Base-by-base conservation (phyloP, 73 alveolate genomes). In the Stentor roeselii region DNA sequence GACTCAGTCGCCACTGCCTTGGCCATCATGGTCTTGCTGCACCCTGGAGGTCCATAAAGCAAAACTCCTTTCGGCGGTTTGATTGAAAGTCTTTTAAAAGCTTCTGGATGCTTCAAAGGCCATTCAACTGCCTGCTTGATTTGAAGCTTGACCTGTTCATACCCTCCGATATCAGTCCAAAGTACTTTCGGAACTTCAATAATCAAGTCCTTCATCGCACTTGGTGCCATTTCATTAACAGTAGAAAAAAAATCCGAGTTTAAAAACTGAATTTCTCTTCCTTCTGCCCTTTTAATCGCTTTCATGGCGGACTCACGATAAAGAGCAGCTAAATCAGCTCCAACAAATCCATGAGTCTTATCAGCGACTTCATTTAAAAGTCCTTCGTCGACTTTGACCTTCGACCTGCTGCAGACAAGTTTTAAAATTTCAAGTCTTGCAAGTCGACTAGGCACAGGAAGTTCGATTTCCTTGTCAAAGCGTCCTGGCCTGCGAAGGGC, bases 41-140 rank as follows among this genome's bases (percentile, higher is more conserved):
- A 98, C 36, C 99, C 99, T 1, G 99, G 99, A 27, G 99, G 99
- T 15, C 99, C 99, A 86, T 98, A 96, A 35, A 98, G 94, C 59
- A 98, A 89, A 60, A 98, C 96, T 21, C 99, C 99, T 40, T 95
- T 91, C 3, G 99, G 99, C 6, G 99, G 99, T 42, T 92, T 93
- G 40, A 98, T 88, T 75, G 98, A 98, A 91, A 98, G 87, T 59
- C 96, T 87, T 82, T 93, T 89, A 90, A 98, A 98, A 3, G 98
- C 95, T 90, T 98, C 97, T 32, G 99, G 99, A 83, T 97, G 94
- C 91, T 96, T 95, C 31, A 97, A 88, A 4, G 99, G 99, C 99
- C 99, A 98, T 91, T 98, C 99, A 59, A 98, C 97, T 60, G 99
- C 96, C 85, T 98, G 95, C 75, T 92, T 84, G 42, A 98, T 95